Evolutionary conservation across 148 eudicot species (phyloP), one percentile per base, ranked within the genome.

Genomic region (Beta vulgaris): DNA sequence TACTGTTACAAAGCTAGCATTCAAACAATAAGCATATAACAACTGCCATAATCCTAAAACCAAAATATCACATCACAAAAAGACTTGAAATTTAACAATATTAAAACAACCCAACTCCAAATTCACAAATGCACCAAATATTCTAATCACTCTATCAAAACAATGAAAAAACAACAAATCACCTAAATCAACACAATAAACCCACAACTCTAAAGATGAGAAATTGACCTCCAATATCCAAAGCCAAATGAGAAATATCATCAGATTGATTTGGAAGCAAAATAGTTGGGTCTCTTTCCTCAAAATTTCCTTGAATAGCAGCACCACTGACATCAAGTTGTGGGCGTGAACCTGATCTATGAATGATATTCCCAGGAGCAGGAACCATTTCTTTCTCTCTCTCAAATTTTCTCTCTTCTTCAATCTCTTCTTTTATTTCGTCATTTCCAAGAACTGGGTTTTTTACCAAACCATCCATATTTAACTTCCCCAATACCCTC

Each of bases 221-320:
- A 63, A 53, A 66, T 36, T 66, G 53, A 95, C 98, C 98, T 90
- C 98, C 98, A 85, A 95, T 95, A 72, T 95, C 98, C 76, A 95
- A 77, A 77, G 98, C 97, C 85, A 95, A 79, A 76, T 92, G 98
- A 69, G 93, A 95, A 53, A 92, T 92, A 79, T 95, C 98, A 90
- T 95, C 98, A 85, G 96, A 89, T 81, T 95, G 98, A 86, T 95
- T 95, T 71, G 98, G 98, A 83, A 95, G 85, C 51, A 95, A 80
- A 76, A 95, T 95, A 16, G 96, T 84, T 19, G 98, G 98, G 57
- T 95, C 91, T 78, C 69, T 90, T 71, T 89, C 98, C 84, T 95
- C 98, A 53, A 89, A 92, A 80, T 89, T 95, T 42, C 98, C 98
- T 55, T 92, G 91, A 81, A 95, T 95, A 7, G 96, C 98, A 21